Conservation (phyloP, 2,329 filamentous ascomycete species). For the Celoporthe dispersa region DNA sequence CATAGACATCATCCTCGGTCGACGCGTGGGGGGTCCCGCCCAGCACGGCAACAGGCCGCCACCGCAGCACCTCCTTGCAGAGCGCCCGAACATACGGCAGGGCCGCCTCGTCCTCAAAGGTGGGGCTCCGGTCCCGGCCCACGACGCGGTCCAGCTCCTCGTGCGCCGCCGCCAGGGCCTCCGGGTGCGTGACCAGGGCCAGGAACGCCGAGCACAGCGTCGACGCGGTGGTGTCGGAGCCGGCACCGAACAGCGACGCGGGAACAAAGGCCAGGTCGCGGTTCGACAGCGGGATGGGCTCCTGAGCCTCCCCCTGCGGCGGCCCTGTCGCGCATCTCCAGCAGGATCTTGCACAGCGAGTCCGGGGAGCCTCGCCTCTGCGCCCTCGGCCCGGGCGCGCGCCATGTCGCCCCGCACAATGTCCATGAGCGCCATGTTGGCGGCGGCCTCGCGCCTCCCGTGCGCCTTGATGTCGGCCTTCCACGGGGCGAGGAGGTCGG, state of each 20-base stretch:
- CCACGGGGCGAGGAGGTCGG: conserved; percentile 51
- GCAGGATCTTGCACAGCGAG: conserved; percentile 48
- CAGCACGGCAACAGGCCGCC: conserved; percentile 47
- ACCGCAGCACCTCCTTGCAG: conserved; percentile 42
- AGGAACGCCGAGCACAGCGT: conserved; percentile 52
- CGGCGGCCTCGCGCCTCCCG: conserved; percentile 42
- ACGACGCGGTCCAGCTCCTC: conserved; percentile 46
- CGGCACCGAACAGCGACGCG: conserved; percentile 48
- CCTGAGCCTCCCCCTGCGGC: background rate
- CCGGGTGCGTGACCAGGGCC: conserved; percentile 51
- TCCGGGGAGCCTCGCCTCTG: conserved; percentile 41
- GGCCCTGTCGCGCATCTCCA: conserved; percentile 44
- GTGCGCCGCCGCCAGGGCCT: conserved; percentile 47
- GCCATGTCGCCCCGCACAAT: conserved; percentile 46
- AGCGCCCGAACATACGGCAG: conserved; percentile 41
- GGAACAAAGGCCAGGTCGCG: conserved; percentile 49
- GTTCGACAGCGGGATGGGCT: conserved; percentile 44
- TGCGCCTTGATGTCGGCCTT: conserved; percentile 47
- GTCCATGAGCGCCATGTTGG: conserved; percentile 47
- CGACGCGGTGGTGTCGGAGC: conserved; percentile 55
- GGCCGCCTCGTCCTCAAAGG: conserved; percentile 36
- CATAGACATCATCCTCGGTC: conserved; percentile 52
- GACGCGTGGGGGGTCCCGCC: conserved; percentile 52
- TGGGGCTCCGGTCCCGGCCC: conserved; percentile 39
- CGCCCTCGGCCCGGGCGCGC: conserved; percentile 38